A percentile compares a stretch with the other conserved stretches of the same genome.
Evolutionary conservation across 768 basidiomycete genomes (phyloP).

Genomic region (Lentinula sp.): DNA sequence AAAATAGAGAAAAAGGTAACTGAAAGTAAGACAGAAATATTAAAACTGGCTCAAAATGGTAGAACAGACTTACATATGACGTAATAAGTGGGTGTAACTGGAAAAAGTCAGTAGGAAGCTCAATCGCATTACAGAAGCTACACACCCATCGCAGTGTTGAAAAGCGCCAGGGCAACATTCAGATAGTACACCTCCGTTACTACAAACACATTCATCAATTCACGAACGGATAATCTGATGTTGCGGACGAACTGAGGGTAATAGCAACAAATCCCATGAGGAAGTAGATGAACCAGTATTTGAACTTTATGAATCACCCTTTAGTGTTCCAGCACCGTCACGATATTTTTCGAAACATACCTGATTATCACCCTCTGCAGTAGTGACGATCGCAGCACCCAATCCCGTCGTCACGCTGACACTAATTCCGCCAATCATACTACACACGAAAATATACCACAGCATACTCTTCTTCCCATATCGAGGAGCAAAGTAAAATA

Average conservation of each 20-base stretch:
- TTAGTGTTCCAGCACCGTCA: not conserved
- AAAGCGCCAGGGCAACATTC: slow-evolving; percentile 92
- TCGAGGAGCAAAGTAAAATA: slow-evolving; percentile 80
- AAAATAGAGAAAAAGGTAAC: slow-evolving; percentile 84
- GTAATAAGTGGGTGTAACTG: slow-evolving; percentile 85
- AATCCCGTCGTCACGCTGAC: slow-evolving; percentile 94
- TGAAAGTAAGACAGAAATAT: slow-evolving; percentile 18
- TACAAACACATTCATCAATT: slow-evolving; percentile 20
- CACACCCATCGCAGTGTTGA: slow-evolving; percentile 84
- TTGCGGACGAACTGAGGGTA: slow-evolving; percentile 58
- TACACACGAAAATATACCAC: slow-evolving; percentile 93
- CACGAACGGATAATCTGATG: not conserved
- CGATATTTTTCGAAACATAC: slow-evolving; percentile 25
- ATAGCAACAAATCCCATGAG: slow-evolving; percentile 75
- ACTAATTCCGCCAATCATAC: slow-evolving; percentile 93
- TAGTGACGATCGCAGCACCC: slow-evolving; percentile 84
- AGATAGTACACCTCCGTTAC: slow-evolving; percentile 93
- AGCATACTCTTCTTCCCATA: slow-evolving; percentile 93
- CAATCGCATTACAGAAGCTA: slow-evolving; percentile 6
- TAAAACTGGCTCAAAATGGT: not conserved
- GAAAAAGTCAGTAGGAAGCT: slow-evolving; percentile 8
- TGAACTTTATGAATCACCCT: slow-evolving; percentile 52
- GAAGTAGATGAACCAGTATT: slow-evolving; percentile 89
- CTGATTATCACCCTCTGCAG: slow-evolving; percentile 72
- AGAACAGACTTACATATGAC: slow-evolving; percentile 55